Base-by-base conservation (phyloP, 2,329 filamentous ascomycete species). In the Xylaria sp. region DNA sequence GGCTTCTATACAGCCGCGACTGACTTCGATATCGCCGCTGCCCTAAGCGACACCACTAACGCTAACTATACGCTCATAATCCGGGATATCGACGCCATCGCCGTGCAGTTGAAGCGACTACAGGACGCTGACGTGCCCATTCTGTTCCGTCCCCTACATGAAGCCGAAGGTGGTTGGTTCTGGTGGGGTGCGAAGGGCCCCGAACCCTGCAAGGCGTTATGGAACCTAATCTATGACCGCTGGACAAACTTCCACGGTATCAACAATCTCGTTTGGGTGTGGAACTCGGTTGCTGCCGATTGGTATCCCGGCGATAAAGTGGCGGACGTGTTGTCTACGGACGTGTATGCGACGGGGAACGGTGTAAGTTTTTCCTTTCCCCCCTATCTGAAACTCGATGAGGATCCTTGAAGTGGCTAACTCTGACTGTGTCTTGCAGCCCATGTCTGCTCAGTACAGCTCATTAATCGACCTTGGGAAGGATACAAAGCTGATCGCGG, bases 101-200 rank as follows among this genome's bases (percentile, higher is more conserved):
- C 59, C 15, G 59, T 62, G 31, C 48, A 53, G 59, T 17, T 62
- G 33, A 42, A 62, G 59, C 13, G 59, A 15, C 4, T 62, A 7
- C 59, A 53, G 5, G 59, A 62, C 4, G 59, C 59, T 9, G 48
- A 62, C 36, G 59, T 62, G 48, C 48, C 59, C 23, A 40, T 61
- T 13, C 31, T 61, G 6, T 61, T 61, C 44, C 59, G 59, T 20
- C 59, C 59, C 15, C 31, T 61, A 9, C 59, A 61, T 15, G 59
- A 61, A 20, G 59, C 59, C 20, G 59, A 61, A 13, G 59, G 59
- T 7, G 59, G 59, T 40, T 61, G 59, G 59, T 61, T 61, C 44
- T 61, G 59, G 59, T 61, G 59, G 59, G 59, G 59, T 10, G 59
- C 59, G 5, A 62, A 53, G 33, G 59, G 59, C 1, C 48, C 46